phyloP scores from a whole-genome alignment of 225 moss, liverwort and hornwort genomes.

The Sphagnum contortum region DNA sequence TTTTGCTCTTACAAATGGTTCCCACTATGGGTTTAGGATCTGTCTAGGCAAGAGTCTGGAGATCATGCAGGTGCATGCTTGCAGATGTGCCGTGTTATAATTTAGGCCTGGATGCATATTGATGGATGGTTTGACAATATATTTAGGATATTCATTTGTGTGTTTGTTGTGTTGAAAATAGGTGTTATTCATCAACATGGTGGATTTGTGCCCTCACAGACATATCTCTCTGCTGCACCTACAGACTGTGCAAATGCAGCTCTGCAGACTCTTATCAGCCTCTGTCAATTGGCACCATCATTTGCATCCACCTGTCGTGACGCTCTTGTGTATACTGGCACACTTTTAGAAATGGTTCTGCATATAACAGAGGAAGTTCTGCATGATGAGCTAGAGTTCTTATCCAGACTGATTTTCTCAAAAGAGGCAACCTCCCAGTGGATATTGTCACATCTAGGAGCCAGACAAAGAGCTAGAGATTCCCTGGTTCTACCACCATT shows the following conservation, averaged over 20 bases:
- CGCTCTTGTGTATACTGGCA: slow-evolving; percentile 63
- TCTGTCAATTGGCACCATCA: slow-evolving; percentile 70
- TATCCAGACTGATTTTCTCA: slow-evolving; percentile 74
- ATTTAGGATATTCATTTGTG: too few relatives aligned
- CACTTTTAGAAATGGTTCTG: slow-evolving; percentile 66
- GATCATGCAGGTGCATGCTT: too few relatives aligned
- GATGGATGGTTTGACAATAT: too few relatives aligned
- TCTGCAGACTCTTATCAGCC: slow-evolving; percentile 36
- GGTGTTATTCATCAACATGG: neutral
- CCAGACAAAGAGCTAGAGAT: slow-evolving; percentile 60
- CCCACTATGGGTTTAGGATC: too few relatives aligned
- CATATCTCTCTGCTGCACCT: slow-evolving; percentile 9
- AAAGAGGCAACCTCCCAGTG: slow-evolving; percentile 70
- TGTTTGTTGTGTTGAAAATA: too few relatives aligned
- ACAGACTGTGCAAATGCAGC: slow-evolving; percentile 41
- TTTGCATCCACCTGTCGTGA: slow-evolving; percentile 76
- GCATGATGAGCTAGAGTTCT: slow-evolving; percentile 83
- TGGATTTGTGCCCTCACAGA: slow-evolving; percentile 27
- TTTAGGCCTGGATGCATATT: too few relatives aligned
- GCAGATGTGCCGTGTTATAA: too few relatives aligned
- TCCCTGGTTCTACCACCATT: slow-evolving; percentile 18
- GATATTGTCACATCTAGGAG: slow-evolving; percentile 72
- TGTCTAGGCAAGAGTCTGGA: too few relatives aligned
- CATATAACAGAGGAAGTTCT: slow-evolving; percentile 77
- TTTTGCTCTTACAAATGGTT: too few relatives aligned